phyloP scores from a whole-genome alignment of 2,329 filamentous ascomycete genomes.

The Ustilaginoidea virens region DNA sequence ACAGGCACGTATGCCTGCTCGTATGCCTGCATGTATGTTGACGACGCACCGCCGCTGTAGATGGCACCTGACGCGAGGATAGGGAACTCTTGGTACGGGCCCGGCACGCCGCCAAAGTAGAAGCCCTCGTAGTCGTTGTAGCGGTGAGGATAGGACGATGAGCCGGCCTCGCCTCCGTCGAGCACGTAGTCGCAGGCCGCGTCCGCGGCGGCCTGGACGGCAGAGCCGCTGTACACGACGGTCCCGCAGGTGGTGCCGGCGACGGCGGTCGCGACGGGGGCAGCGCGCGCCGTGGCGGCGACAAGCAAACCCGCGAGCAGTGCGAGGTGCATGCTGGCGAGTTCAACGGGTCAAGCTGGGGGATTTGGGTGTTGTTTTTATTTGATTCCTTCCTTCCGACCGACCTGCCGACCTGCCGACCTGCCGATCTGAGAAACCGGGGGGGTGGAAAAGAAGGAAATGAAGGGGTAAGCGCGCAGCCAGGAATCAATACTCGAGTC shows the following conservation, averaged over 20 bases:
- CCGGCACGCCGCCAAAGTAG: constrained; percentile 13
- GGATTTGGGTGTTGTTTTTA: too few relatives aligned
- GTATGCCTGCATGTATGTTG: neutral
- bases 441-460: too few relatives aligned
- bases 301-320: too few relatives aligned
- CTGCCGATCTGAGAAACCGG: too few relatives aligned
- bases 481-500: too few relatives aligned
- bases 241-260: constrained; percentile 16
- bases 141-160: constrained; percentile 21
- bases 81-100: constrained; percentile 24
- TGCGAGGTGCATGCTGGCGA: constrained; percentile 12
- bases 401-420: too few relatives aligned
- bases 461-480: too few relatives aligned
- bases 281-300: constrained; percentile 14
- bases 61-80: constrained; percentile 15
- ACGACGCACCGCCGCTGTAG: constrained; percentile 19
- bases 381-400: too few relatives aligned
- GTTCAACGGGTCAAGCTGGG: too few relatives aligned
- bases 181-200: constrained; percentile 12
- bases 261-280: constrained; percentile 14
- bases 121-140: constrained; percentile 25
- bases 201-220: constrained; percentile 14
- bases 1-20: too few relatives aligned
- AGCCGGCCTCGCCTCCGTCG: constrained; percentile 11
- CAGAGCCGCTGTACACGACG: constrained; percentile 12